Evolutionary conservation across 2,329 filamentous ascomycete species (phyloP), one percentile per base, ranked within the genome.

Genomic region (Pestalotiopsis sp.): DNA sequence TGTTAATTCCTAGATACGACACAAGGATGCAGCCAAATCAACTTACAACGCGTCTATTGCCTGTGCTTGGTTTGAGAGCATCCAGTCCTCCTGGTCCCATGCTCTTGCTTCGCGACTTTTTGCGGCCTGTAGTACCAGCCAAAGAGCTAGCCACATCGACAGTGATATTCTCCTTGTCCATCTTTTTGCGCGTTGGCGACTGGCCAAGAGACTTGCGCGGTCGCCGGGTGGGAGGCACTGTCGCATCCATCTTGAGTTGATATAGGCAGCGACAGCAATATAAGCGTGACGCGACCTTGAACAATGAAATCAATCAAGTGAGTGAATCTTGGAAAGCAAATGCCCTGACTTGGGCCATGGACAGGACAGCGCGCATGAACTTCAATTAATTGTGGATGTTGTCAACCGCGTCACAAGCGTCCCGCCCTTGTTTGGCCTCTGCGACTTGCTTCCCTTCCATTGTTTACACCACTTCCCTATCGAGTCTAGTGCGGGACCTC

Each of bases 31-130:
- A 25, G 56, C 20, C 61, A 38, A 7, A 41, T 45, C 66, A 25
- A 59, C 85, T 77, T 87, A 96, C 94, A 83, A 94, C 92, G 80
- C 93, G 89, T 75, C 93, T 86, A 79, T 97, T 97, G 41, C 93
- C 93, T 76, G 86, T 89, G 59, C 87, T 88, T 76, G 91, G 87
- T 79, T 92, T 94, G 67, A 97, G 85, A 68, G 92, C 91, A 84
- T 97, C 94, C 60, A 97, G 82, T 31, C 95, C 94, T 65, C 95
- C 96, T 17, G 96, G 95, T 2, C 96, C 96, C 73, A 99, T 91
- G 82, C 95, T 98, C 85, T 98, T 98, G 82, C 95, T 98, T 73
- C 96, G 91, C 69, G 92, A 93, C 82, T 94, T 95, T 82, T 87
- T 87, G 71, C 86, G 84, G 76, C 80, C 71, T 68, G 72, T 75